phyloP scores from a whole-genome alignment of 164 flowering plant species.

The Cinnamomum micranthum region DNA sequence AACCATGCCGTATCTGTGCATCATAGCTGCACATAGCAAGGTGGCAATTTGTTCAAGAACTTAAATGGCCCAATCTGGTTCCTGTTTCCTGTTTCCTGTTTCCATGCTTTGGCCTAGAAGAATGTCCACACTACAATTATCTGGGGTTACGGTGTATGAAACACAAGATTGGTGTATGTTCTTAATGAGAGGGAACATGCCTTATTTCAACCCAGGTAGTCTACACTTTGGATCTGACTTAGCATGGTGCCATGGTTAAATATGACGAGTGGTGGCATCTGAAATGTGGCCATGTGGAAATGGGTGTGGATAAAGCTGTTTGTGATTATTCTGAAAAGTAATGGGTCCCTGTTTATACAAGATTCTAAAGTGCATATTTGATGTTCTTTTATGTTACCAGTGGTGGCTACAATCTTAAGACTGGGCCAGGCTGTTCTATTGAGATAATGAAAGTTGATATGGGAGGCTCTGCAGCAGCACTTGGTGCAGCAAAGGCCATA shows the following conservation, averaged over 20 bases:
- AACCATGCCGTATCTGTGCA: no score
- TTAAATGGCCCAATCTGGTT: not conserved
- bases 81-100: not conserved
- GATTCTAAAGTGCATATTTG: not conserved
- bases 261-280: not conserved
- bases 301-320: not conserved
- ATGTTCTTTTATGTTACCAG: conserved; percentile 33
- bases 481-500: conserved; percentile 96
- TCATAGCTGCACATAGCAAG: not conserved
- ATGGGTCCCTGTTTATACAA: not conserved
- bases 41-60: no score
- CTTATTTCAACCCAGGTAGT: no score
- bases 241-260: no score
- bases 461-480: conserved; percentile 97
- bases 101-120: not conserved
- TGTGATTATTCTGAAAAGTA: not conserved
- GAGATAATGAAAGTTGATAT: conserved; percentile 95
- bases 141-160: no score
- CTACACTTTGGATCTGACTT: no score
- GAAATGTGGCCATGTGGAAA: not conserved
- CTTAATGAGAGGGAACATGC: no score
- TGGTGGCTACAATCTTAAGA: conserved; percentile 99
- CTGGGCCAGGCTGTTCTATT: conserved; percentile 84
- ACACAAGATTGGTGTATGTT: no score
- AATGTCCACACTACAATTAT: no score